A percentile compares a stretch with the other conserved stretches of the same genome.
phyloP scores from a whole-genome alignment of 75 land plant species.

The Cunninghamia lanceolata region DNA sequence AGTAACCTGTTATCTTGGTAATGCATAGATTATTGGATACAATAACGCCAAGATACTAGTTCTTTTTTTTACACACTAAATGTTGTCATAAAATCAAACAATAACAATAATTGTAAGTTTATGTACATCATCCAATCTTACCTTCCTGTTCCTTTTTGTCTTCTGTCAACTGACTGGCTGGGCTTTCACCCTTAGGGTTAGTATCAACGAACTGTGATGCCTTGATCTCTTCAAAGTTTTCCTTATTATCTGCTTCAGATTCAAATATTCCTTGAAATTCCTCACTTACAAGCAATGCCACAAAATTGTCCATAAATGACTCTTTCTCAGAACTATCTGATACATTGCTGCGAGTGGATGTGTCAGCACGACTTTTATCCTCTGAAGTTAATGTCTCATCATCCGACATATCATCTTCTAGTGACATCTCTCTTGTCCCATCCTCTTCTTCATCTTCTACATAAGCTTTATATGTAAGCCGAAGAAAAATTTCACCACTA shows the following conservation, averaged over 20 bases:
- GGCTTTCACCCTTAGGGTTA: conserved; percentile 6
- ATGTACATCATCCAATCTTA: conserved; percentile 14
- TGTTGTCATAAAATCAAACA: not conserved
- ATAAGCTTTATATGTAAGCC: conserved; percentile 97
- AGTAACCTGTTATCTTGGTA: not conserved
- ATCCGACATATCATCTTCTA: conserved; percentile 39
- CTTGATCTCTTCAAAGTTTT: conserved; percentile 14
- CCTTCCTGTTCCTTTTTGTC: conserved; percentile 16
- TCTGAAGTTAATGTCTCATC: conserved; percentile 51
- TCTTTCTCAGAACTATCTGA: conserved; percentile 29
- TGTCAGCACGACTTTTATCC: conserved; percentile 2
- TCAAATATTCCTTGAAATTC: conserved; percentile 74
- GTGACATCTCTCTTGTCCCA: conserved; percentile 11
- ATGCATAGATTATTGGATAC: not conserved
- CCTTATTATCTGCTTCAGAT: conserved; percentile 39
- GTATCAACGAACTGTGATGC: conserved; percentile 4
- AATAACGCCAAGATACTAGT: not conserved
- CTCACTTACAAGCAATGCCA: conserved; percentile 70
- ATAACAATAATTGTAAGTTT: not conserved
- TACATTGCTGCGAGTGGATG: conserved; percentile 9
- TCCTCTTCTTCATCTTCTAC: conserved; percentile 99
- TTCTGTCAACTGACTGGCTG: conserved; percentile 6
- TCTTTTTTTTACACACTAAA: not conserved
- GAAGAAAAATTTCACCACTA: conserved; percentile 77
- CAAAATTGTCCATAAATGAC: conserved; percentile 61